Percentiles rank a stretch among this genome's conserved stretches.
Evolutionary conservation across 164 flowering plant genomes (phyloP).

Genomic region (Macadamia tetraphylla): DNA sequence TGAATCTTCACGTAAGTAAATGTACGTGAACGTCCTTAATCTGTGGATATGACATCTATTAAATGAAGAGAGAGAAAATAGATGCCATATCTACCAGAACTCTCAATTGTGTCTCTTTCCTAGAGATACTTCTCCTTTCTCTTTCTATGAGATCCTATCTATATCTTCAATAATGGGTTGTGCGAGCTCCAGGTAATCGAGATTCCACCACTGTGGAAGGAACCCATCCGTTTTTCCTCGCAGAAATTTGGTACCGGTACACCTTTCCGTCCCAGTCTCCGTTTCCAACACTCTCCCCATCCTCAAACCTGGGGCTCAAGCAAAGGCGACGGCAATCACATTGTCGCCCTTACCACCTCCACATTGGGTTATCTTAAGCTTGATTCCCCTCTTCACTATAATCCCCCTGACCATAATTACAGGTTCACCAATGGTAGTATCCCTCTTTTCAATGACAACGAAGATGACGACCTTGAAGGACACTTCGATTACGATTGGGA

Average conservation of each 20-base stretch:
- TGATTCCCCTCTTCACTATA: conserved; percentile 10
- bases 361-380: conserved; percentile 55
- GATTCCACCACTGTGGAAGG: conserved; percentile 33
- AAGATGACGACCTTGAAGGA: no score
- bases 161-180: conserved; percentile 48
- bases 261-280: conserved; percentile 22
- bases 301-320: background rate
- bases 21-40: no score
- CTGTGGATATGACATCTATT: no score
- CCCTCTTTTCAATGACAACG: no score
- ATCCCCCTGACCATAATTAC: background rate
- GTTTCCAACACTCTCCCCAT: background rate
- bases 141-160: background rate
- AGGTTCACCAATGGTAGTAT: background rate
- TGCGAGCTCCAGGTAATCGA: conserved; percentile 48
- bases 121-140: no score
- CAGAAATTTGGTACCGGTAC: conserved; percentile 46
- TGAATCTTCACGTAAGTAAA: no score
- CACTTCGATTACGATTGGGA: no score
- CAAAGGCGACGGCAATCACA: conserved; percentile 43
- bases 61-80: no score
- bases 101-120: no score
- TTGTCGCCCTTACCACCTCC: conserved; percentile 62
- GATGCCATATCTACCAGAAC: no score
- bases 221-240: conserved; percentile 32